phyloP scores from a whole-genome alignment of 2,329 filamentous ascomycete species.

The Penicillium sp. region DNA sequence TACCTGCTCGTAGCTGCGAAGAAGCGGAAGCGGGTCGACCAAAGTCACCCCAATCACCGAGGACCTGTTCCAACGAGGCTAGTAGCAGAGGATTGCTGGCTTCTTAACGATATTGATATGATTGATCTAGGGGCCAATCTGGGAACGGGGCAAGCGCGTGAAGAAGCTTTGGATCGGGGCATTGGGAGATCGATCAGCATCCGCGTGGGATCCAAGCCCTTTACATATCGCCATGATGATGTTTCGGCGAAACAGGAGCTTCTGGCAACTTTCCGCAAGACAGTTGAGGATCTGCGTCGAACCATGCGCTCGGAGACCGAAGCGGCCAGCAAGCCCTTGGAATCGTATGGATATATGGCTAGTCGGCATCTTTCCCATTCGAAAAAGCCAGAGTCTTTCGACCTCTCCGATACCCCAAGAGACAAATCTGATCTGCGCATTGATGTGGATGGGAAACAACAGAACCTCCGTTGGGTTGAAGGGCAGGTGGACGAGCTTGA shows the following conservation, averaged over 20 bases:
- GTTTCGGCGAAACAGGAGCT: conserved; percentile 75
- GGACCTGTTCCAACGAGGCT: conserved; percentile 64
- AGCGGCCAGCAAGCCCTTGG: conserved; percentile 77
- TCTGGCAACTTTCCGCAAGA: conserved; percentile 86
- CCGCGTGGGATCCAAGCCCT: conserved; percentile 83
- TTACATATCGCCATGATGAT: conserved; percentile 90
- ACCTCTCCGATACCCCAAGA: conserved; percentile 73
- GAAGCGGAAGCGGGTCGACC: conserved; percentile 87
- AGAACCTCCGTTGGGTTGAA: conserved; percentile 94
- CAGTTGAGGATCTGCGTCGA: conserved; percentile 87
- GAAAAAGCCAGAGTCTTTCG: conserved; percentile 76
- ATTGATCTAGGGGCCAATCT: conserved; percentile 71
- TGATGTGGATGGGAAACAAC: conserved; percentile 93
- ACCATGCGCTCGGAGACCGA: conserved; percentile 82
- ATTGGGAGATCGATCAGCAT: conserved; percentile 87
- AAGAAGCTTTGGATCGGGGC: conserved; percentile 55
- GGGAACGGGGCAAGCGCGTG: conserved; percentile 37
- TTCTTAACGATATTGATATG: conserved; percentile 86
- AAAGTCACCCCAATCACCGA: conserved; percentile 48
- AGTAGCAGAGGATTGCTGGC: conserved; percentile 92
- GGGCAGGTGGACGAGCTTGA: conserved; percentile 93
- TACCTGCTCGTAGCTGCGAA: conserved; percentile 86
- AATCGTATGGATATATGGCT: conserved; percentile 83
- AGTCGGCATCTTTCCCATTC: conserved; percentile 70
- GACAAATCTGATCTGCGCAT: conserved; percentile 75